Conservation (phyloP, 148 eudicot species). For the Fagopyrum esculentum region DNA sequence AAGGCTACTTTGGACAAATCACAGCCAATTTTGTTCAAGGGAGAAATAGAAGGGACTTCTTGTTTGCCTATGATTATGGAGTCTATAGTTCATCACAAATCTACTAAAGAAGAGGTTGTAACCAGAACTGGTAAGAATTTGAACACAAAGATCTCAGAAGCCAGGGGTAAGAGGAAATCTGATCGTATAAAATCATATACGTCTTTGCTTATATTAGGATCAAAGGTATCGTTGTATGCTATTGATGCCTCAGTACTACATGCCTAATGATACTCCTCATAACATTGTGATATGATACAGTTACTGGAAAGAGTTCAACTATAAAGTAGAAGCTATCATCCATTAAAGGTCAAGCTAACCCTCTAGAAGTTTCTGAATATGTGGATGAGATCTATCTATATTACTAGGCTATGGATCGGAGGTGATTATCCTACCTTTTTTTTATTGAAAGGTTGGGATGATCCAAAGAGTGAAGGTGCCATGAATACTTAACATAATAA, state of each 20-base stretch:
- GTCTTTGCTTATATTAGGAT: constrained; percentile 44
- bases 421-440: constrained; percentile 29
- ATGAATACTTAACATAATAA: too few species aligned
- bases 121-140: constrained; percentile 19
- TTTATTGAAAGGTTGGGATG: background rate
- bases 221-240: constrained; percentile 45
- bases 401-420: constrained; percentile 63
- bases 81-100: too few species aligned
- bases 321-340: constrained; percentile 34
- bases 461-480: too few species aligned
- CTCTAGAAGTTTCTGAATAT: constrained; percentile 88
- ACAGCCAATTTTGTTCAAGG: too few species aligned
- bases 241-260: background rate
- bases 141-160: constrained; percentile 20
- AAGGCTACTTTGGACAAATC: too few species aligned
- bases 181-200: constrained; percentile 75
- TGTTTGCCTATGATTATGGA: too few species aligned
- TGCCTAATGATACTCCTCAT: background rate
- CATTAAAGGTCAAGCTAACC: constrained; percentile 67
- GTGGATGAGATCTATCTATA: constrained; percentile 87
- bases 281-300: constrained; percentile 27
- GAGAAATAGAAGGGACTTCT: too few species aligned
- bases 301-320: constrained; percentile 30
- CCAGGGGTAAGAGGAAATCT: constrained; percentile 33
- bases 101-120: constrained; percentile 12